A percentile compares a stretch with the other conserved stretches of the same genome.
These are phyloP conservation scores for Ophiostoma triangulosporum DNA, from an alignment of 2,329 filamentous ascomycete species.

Conservation along the genomic window DNA sequence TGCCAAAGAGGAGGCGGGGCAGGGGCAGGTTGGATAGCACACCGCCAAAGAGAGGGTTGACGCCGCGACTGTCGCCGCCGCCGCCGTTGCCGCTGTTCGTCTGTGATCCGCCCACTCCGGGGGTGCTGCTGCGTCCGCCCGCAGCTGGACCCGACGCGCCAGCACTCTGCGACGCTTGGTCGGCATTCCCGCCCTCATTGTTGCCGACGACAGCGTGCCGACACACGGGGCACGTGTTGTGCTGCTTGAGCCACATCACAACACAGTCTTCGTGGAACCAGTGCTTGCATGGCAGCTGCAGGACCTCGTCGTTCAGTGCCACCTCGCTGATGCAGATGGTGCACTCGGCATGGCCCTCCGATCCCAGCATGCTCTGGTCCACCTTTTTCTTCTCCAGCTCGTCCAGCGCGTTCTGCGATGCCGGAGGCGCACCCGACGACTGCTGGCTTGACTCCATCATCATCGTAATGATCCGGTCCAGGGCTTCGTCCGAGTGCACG, in stretches of 20 bases:
- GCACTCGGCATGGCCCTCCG: constrained; percentile 63
- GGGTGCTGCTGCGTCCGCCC: neutral
- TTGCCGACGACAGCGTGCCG: constrained; percentile 43
- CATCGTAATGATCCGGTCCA: constrained; percentile 77
- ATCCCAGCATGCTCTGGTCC: constrained; percentile 53
- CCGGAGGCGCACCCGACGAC: constrained; percentile 70
- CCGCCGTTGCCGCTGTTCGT: neutral
- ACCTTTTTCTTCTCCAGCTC: constrained; percentile 59
- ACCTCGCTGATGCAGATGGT: constrained; percentile 91
- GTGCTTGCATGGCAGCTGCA: constrained; percentile 73
- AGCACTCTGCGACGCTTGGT: neutral
- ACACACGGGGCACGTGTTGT: constrained; percentile 85
- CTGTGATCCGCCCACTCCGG: neutral
- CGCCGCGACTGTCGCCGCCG: constrained; percentile 1
- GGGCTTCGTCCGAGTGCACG: constrained; percentile 79
- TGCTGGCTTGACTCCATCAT: constrained; percentile 74
- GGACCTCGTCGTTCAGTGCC: constrained; percentile 56
- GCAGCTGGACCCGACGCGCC: neutral
- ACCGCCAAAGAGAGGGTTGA: neutral
- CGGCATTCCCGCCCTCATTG: neutral
- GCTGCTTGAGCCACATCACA: constrained; percentile 70
- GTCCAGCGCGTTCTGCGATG: constrained; percentile 59
- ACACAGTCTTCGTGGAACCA: constrained; percentile 87
- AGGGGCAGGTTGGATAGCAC: neutral
- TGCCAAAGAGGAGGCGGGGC: neutral